Evolutionary conservation across 805 yeast species (phyloP).

Genomic region (Clavispora asparagi): DNA sequence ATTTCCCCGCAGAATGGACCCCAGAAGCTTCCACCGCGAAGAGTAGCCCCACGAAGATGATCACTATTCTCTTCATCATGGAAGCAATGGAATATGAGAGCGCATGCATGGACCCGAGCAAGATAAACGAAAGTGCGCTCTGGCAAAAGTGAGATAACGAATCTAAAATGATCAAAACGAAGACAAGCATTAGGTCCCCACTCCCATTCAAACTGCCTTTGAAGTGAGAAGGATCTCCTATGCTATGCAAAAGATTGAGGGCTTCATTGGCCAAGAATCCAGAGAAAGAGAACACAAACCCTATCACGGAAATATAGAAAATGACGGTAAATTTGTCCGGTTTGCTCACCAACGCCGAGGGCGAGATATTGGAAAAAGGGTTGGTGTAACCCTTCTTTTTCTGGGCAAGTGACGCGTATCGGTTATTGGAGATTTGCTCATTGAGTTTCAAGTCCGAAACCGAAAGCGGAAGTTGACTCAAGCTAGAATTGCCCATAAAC

Average conservation of each 20-base stretch:
- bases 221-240: not conserved
- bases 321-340: constrained; percentile 81
- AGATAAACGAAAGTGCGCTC: constrained; percentile 74
- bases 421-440: constrained; percentile 8
- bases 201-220: constrained; percentile 8
- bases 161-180: constrained; percentile 52
- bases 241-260: constrained; percentile 17
- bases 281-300: constrained; percentile 65
- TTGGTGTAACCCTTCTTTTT: constrained; percentile 14
- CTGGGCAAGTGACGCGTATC: not conserved
- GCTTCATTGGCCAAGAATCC: constrained; percentile 68
- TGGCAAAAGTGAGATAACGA: constrained; percentile 78
- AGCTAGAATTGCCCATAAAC: constrained; percentile 15
- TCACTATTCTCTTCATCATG: constrained; percentile 81
- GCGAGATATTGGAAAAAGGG: constrained; percentile 15
- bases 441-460: constrained; percentile 28
- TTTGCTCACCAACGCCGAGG: constrained; percentile 23
- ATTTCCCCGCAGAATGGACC: constrained; percentile 12
- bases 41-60: constrained; percentile 70
- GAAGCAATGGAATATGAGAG: constrained; percentile 83
- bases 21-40: constrained; percentile 40
- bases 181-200: constrained; percentile 30
- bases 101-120: constrained; percentile 76
- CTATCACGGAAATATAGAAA: constrained; percentile 71
- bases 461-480: constrained; percentile 27